Percentiles rank a stretch among this genome's conserved stretches.
These are phyloP conservation scores for Porodaedalea pini DNA, from an alignment of 1,284 basidiomycete genomes.

Conservation along the genomic window DNA sequence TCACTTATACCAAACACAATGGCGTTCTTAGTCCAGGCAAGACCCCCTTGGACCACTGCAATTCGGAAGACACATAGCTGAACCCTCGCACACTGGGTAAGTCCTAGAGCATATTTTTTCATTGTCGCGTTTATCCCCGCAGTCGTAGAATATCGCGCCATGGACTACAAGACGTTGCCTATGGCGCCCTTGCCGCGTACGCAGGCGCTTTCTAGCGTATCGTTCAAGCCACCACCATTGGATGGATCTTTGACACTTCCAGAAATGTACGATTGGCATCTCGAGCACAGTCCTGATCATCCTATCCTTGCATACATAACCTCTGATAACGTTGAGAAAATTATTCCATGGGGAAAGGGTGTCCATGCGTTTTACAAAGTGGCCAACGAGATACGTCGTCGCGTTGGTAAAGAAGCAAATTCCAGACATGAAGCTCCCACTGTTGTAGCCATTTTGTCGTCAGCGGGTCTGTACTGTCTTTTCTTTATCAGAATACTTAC, in stretches of 20 bases:
- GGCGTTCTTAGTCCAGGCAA: no score
- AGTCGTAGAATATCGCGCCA: no score
- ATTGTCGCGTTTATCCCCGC: no score
- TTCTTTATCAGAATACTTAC: not conserved
- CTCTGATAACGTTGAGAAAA: constrained; percentile 23
- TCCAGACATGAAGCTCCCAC: not conserved
- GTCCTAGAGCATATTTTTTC: no score
- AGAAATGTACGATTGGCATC: constrained; percentile 37
- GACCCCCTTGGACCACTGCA: no score
- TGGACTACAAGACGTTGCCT: constrained; percentile 4
- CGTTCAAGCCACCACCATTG: constrained; percentile 34
- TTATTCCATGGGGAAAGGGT: constrained; percentile 31
- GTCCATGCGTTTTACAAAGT: constrained; percentile 24
- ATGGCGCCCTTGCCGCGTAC: not conserved
- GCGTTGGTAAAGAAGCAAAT: not conserved
- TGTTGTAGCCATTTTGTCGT: constrained; percentile 25
- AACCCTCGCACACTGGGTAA: no score
- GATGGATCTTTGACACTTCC: constrained; percentile 35
- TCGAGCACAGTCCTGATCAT: constrained; percentile 32
- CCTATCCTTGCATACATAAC: constrained; percentile 33
- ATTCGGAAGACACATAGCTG: no score
- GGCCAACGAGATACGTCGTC: constrained; percentile 12
- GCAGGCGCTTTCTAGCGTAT: constrained; percentile 2
- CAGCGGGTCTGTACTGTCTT: constrained; percentile 22
- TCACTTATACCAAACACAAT: no score